A percentile compares a stretch with the other conserved stretches of the same genome.
Evolutionary conservation across 768 basidiomycete species (phyloP).

Genomic region (Tricholomella constricta): DNA sequence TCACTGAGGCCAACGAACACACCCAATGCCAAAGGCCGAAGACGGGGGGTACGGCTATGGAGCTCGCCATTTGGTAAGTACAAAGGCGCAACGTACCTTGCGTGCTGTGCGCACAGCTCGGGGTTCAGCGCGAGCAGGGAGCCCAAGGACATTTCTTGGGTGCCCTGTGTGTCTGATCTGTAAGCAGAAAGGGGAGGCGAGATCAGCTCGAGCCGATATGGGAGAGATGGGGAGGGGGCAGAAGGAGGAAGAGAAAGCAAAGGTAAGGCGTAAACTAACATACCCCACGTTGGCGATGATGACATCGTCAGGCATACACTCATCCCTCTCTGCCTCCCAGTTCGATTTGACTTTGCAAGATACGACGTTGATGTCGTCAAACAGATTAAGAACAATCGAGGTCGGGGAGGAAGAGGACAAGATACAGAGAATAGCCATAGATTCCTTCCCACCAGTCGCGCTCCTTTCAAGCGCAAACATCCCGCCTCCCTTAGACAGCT

Average conservation of each 20-base stretch:
- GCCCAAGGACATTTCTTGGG: conserved; percentile 36
- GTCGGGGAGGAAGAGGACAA: too few relatives aligned
- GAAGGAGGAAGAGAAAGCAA: background rate
- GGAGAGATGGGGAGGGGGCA: too few relatives aligned
- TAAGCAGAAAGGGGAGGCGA: too few relatives aligned
- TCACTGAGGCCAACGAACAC: too few relatives aligned
- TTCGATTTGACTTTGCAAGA: conserved; percentile 35
- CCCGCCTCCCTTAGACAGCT: conserved; percentile 16
- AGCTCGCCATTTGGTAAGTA: too few relatives aligned
- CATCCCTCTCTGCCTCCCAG: conserved; percentile 27
- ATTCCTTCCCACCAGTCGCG: conserved; percentile 20
- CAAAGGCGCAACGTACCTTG: conserved; percentile 6
- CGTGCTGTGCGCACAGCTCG: conserved; percentile 16
- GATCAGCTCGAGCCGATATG: too few relatives aligned
- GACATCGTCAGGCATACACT: conserved; percentile 28
- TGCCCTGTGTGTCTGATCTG: conserved; percentile 35
- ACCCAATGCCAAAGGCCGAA: too few relatives aligned
- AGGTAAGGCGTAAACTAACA: background rate
- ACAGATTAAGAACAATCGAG: too few relatives aligned
- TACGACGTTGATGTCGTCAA: too few relatives aligned
- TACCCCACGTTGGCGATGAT: conserved; percentile 34
- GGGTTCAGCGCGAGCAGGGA: conserved; percentile 26
- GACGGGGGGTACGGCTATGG: too few relatives aligned
- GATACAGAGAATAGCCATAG: conserved; percentile 26
- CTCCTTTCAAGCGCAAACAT: conserved; percentile 21